Evolutionary conservation across 139 green algal species (phyloP), one percentile per base, ranked within the genome.

Genomic region (Micractinium conductrix): DNA sequence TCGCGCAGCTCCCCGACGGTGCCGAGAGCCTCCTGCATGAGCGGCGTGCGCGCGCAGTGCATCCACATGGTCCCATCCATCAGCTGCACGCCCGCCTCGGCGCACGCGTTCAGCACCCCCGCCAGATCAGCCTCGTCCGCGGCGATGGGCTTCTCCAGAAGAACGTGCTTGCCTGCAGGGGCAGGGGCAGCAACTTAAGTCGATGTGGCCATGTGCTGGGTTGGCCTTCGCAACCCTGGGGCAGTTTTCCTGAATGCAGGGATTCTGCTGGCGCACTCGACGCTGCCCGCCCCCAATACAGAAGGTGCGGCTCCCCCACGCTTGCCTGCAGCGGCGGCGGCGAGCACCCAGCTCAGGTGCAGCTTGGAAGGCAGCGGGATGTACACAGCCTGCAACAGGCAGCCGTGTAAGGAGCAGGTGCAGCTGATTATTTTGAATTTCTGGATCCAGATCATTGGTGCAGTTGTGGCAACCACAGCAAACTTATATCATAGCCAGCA

Each of bases 81-180:
- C 22, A 91, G 83, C 79, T 86, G 79, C 10, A 91, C 73, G 30
- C 74, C 79, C 22, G 82, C 82, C 4, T 40, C 45, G 33, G n/a
- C 12, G 33, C 74, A 85, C 6, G 79, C 74, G 37, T 10, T n/a
- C 24, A 88, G 14, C 24, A 91, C 88, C 19, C 81, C 75, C 22
- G 85, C 86, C 43, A 75, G 30, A 2, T 88, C 85, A n/a, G 63
- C 58, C 19, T 30, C 6, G 55, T 69, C 82, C 68, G 85, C 9
- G 5, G 89, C 85, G 35, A 90, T 81, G 16, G 91, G 91, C 87
- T 94, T 94, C 72, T 94, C 91, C 38, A 91, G 79, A 33, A 94
- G 58, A 21, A 94, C 72, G 73, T 92, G 87, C 75, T 93, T 93
- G 17, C 90, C 90, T 5, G 84, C 42, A 2, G 63, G 75, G 30